Evolutionary conservation across 2,329 filamentous ascomycete species (phyloP), one percentile per base, ranked within the genome.

Genomic region (Acrocalymma vagum): DNA sequence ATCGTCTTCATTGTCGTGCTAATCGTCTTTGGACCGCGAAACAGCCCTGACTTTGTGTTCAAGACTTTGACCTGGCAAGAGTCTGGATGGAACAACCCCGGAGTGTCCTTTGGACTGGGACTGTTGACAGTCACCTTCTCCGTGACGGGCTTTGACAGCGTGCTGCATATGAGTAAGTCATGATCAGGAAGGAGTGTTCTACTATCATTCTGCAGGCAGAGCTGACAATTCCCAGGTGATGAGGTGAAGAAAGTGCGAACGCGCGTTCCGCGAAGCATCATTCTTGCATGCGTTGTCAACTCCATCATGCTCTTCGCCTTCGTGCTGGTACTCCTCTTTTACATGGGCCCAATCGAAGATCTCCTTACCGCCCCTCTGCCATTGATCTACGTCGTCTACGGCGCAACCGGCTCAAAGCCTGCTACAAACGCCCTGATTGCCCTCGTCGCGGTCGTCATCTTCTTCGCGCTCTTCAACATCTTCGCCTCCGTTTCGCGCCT

Each of bases 401-500:
- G 67, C 29, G 65, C 70, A 5, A 77, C 74, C 0, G 60, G 64
- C 0, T 77, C 74, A 0, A 63, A 65, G 3, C 42, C 43, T 8
- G 72, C 69, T 2, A 68, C 75, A 1, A 77, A 69, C 3, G 64
- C 67, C 9, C 66, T 78, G 55, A 57, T 72, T 6, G 58, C 63
- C 0, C 58, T 72, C 0, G 53, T 78, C 10, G 59, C 70, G 0
- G 47, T 74, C 0, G 52, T 75, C 23, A 60, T 68, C 11, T 65
- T 71, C 33, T 62, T 73, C 25, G 67, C 70, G 0, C 69, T 69
- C 23, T 70, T 75, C 33, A 71, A 69, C 21, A 66, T 67, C 23
- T 64, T 78, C 3, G 75, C 77, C 1, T 78, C 76, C 1, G 73
- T 73, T 1, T 76, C 75, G 1, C 72, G 77, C 3, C 54, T 79